phyloP scores from a whole-genome alignment of 148 eudicot genomes.

The Tetragonia tetragonoides region DNA sequence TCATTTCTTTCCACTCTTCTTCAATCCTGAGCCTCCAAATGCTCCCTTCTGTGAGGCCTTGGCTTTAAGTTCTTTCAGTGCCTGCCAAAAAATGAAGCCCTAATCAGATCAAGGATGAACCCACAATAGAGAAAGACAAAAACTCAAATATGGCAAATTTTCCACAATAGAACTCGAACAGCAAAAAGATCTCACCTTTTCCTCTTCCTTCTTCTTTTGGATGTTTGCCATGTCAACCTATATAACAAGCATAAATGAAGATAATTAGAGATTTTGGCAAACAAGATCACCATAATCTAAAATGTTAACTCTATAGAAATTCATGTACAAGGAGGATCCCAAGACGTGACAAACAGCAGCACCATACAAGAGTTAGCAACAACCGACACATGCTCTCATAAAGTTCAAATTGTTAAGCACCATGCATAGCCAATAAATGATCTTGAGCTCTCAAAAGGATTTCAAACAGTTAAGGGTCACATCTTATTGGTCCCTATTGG shows the following conservation, averaged over 20 bases:
- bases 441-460: not conserved
- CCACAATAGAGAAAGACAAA: not conserved
- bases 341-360: not conserved
- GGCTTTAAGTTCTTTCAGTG: slow-evolving; percentile 82
- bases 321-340: not conserved
- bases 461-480: too few species aligned
- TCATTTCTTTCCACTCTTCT: slow-evolving; percentile 98
- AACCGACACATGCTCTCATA: not conserved
- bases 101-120: not conserved
- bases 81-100: slow-evolving; percentile 35
- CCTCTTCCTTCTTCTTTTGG: slow-evolving; percentile 96
- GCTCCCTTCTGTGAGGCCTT: slow-evolving; percentile 84
- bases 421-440: not conserved
- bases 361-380: not conserved
- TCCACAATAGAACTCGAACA: too few species aligned
- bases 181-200: slow-evolving; percentile 46
- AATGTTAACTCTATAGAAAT: not conserved
- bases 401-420: not conserved
- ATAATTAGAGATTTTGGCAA: not conserved
- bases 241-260: slow-evolving; percentile 22
- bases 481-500: too few species aligned
- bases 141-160: not conserved
- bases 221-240: slow-evolving; percentile 73
- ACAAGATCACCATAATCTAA: not conserved
- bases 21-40: slow-evolving; percentile 87